These are phyloP conservation scores for Podospora didyma DNA, from an alignment of 495 filamentous ascomycete genomes.

Conservation along the genomic window DNA sequence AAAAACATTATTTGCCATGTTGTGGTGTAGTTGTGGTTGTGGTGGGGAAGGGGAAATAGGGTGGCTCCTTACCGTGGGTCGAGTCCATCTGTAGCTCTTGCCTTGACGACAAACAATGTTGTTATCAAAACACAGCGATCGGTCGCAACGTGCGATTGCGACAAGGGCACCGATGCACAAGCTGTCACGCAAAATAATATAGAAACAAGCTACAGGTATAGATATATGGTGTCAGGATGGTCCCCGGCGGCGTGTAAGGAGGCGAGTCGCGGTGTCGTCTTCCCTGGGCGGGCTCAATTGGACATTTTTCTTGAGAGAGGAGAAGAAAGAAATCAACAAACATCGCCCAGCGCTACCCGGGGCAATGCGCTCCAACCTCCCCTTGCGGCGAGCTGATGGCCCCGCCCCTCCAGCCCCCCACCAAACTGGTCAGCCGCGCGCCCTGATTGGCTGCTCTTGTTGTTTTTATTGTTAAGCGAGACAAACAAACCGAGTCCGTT, in stretches of 20 bases:
- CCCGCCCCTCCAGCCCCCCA: constrained; percentile 15
- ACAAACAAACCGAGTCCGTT: constrained; percentile 10
- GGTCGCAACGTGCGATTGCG: constrained; percentile 10
- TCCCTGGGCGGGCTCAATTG: constrained; percentile 20
- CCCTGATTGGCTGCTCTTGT: constrained; percentile 20
- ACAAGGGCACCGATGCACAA: background rate
- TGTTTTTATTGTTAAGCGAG: constrained; percentile 1
- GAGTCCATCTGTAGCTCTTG: constrained; percentile 28
- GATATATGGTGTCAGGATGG: constrained; percentile 1
- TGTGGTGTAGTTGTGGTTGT: background rate
- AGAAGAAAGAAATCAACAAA: constrained; percentile 33
- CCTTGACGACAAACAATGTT: constrained; percentile 12
- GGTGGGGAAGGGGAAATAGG: constrained; percentile 8
- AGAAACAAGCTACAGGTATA: constrained; percentile 5
- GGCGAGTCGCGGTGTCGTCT: constrained; percentile 12
- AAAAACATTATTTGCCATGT: background rate
- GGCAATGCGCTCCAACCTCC: constrained; percentile 30
- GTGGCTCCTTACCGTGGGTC: constrained; percentile 27
- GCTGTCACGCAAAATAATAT: background rate
- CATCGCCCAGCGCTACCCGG: constrained; percentile 26
- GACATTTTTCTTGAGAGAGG: constrained; percentile 19
- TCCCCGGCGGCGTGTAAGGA: constrained; percentile 6
- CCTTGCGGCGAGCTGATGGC: constrained; percentile 5
- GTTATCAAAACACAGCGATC: constrained; percentile 20
- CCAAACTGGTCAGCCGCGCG: constrained; percentile 5